Percentiles rank a stretch among this genome's conserved stretches.
phyloP scores from a whole-genome alignment of 441 rosid species.

The Gossypium aridum region DNA sequence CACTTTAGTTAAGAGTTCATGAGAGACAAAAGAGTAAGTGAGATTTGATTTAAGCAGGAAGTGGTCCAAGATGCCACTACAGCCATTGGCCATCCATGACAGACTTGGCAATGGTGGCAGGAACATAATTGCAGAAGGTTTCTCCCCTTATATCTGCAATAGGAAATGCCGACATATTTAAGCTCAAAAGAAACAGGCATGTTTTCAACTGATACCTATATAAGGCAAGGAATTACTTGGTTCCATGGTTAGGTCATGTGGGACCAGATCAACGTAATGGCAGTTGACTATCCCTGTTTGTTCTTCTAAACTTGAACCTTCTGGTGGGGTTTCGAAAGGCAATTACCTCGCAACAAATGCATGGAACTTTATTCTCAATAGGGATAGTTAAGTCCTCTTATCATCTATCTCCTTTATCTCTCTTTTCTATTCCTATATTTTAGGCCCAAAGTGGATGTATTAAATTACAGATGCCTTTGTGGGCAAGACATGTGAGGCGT shows the following conservation, averaged over 20 bases:
- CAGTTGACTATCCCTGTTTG: neutral
- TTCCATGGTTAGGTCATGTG: neutral
- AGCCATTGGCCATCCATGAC: neutral
- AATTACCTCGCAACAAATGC: neutral
- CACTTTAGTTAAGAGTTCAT: neutral
- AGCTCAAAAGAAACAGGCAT: neutral
- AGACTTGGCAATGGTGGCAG: conserved; percentile 1
- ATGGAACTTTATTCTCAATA: neutral
- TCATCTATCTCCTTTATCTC: neutral
- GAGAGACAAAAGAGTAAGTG: neutral
- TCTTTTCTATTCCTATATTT: neutral
- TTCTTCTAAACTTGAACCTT: neutral
- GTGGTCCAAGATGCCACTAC: neutral
- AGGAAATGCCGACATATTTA: neutral
- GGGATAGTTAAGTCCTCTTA: neutral
- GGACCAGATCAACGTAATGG: neutral
- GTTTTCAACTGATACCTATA: neutral
- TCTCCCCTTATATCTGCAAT: neutral
- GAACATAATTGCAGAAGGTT: neutral
- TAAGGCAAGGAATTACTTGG: neutral
- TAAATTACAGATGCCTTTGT: neutral
- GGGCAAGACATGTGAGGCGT: neutral
- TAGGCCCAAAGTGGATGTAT: neutral
- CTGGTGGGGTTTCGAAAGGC: neutral
- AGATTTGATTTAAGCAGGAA: neutral